A percentile compares a stretch with the other conserved stretches of the same genome.
phyloP scores from a whole-genome alignment of 306 rosid species.

The Quercus alba region DNA sequence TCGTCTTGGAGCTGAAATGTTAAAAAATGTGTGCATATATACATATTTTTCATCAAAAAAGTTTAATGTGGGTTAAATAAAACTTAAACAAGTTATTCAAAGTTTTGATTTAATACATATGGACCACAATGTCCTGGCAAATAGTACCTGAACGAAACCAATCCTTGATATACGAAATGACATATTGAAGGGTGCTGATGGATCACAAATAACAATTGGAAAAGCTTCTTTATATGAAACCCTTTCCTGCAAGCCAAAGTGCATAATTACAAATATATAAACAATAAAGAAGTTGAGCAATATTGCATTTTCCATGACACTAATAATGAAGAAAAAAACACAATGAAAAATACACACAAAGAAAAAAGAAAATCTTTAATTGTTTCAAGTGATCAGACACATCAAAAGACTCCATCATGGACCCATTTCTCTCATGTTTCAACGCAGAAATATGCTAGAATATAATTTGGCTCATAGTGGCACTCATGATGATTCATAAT shows the following conservation, averaged over 20 bases:
- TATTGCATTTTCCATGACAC: constrained; percentile 6
- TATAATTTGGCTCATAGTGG: background rate
- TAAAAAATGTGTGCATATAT: background rate
- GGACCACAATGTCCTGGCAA: constrained; percentile 1
- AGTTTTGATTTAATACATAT: background rate
- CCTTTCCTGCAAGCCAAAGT: constrained; percentile 58
- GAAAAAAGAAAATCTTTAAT: background rate
- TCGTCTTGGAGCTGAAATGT: constrained; percentile 73
- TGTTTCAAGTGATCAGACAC: constrained; percentile 2
- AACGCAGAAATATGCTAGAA: too few relatives aligned
- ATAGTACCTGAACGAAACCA: constrained; percentile 71
- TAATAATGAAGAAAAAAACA: background rate
- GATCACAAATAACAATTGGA: constrained; percentile 67
- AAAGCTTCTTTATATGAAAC: constrained; percentile 55
- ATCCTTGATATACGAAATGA: constrained; percentile 63
- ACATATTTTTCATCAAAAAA: constrained; percentile 2
- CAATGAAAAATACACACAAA: background rate
- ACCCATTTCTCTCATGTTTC: too few relatives aligned
- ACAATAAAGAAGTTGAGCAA: background rate
- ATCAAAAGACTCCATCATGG: background rate
- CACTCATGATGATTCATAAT: background rate
- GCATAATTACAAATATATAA: constrained; percentile 16
- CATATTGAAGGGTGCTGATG: constrained; percentile 57
- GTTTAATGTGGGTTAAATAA: background rate
- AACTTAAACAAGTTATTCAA: background rate